Conservation (phyloP, 2,329 filamentous ascomycete genomes). For the Pseudonectria foliicola region DNA sequence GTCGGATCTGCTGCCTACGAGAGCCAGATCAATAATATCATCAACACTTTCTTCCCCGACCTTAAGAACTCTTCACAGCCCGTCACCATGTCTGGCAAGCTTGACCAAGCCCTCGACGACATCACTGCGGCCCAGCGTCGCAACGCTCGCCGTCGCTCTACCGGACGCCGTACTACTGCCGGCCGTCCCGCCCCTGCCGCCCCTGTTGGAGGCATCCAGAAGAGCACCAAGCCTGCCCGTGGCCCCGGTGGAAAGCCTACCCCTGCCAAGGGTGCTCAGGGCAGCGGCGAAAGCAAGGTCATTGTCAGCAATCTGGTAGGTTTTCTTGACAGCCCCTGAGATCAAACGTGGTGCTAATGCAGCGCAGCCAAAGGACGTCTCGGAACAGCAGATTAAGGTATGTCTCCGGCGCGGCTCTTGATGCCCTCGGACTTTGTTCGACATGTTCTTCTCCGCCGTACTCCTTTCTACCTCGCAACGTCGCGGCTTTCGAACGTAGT, state of each 20-base stretch:
- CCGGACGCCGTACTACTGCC: slow-evolving; percentile 41
- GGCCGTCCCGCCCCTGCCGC: slow-evolving; percentile 52
- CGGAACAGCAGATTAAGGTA: slow-evolving; percentile 99
- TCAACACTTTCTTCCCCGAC: slow-evolving; percentile 8
- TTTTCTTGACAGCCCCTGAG: neutral
- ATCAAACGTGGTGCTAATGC: slow-evolving; percentile 37
- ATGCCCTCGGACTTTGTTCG: slow-evolving; percentile 64
- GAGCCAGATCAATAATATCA: slow-evolving; percentile 16
- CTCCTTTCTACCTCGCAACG: slow-evolving; percentile 28
- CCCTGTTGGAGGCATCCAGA: slow-evolving; percentile 80
- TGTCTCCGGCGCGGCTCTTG: slow-evolving; percentile 80
- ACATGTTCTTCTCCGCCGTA: slow-evolving; percentile 40
- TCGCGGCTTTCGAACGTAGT: slow-evolving; percentile 12
- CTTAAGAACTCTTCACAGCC: slow-evolving; percentile 16
- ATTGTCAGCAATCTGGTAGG: slow-evolving; percentile 97
- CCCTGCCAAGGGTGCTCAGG: slow-evolving; percentile 56
- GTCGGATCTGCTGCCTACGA: slow-evolving; percentile 14
- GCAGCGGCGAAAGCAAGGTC: slow-evolving; percentile 81
- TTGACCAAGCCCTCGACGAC: slow-evolving; percentile 95
- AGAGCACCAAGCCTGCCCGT: slow-evolving; percentile 59
- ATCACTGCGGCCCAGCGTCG: slow-evolving; percentile 75
- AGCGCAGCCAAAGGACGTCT: slow-evolving; percentile 83
- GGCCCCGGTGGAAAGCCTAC: slow-evolving; percentile 51
- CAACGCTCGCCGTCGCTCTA: slow-evolving; percentile 48
- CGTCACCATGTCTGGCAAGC: slow-evolving; percentile 79